These are phyloP conservation scores for Zygosaccharomyces rouxii DNA, from an alignment of 805 yeast genomes.

Conservation along the genomic window DNA sequence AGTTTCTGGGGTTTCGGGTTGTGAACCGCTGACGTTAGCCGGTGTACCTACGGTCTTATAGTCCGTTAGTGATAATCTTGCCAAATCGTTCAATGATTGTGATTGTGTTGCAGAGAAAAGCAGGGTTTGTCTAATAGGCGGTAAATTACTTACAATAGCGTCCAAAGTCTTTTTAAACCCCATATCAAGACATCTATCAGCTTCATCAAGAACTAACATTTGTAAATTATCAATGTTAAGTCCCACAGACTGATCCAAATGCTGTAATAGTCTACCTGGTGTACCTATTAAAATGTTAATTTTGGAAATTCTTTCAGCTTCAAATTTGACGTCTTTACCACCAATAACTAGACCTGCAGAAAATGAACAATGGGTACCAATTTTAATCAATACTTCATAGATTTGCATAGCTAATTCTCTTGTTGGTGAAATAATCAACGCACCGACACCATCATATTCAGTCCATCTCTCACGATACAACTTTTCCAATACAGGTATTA, in stretches of 20 bases:
- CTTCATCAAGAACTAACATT: slow-evolving; percentile 81
- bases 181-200: slow-evolving; percentile 90
- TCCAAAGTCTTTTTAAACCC: slow-evolving; percentile 84
- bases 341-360: slow-evolving; percentile 93
- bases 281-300: slow-evolving; percentile 86
- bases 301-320: slow-evolving; percentile 69
- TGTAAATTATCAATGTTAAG: slow-evolving; percentile 72
- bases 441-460: slow-evolving; percentile 84
- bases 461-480: slow-evolving; percentile 69
- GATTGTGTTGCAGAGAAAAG: slow-evolving; percentile 88
- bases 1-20: slow-evolving; percentile 69
- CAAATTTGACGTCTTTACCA: slow-evolving; percentile 82
- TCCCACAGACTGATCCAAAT: slow-evolving; percentile 83
- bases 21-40: slow-evolving; percentile 56
- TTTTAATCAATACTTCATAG: slow-evolving; percentile 77
- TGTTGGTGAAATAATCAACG: slow-evolving; percentile 84
- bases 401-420: slow-evolving; percentile 89
- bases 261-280: slow-evolving; percentile 87
- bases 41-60: slow-evolving; percentile 48
- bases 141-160: slow-evolving; percentile 70
- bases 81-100: slow-evolving; percentile 74
- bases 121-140: slow-evolving; percentile 76
- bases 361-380: slow-evolving; percentile 69
- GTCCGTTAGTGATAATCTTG: slow-evolving; percentile 52
- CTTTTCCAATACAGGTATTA: slow-evolving; percentile 73